Base-by-base conservation (phyloP, 768 basidiomycete genomes). In the Amanita rubescens region DNA sequence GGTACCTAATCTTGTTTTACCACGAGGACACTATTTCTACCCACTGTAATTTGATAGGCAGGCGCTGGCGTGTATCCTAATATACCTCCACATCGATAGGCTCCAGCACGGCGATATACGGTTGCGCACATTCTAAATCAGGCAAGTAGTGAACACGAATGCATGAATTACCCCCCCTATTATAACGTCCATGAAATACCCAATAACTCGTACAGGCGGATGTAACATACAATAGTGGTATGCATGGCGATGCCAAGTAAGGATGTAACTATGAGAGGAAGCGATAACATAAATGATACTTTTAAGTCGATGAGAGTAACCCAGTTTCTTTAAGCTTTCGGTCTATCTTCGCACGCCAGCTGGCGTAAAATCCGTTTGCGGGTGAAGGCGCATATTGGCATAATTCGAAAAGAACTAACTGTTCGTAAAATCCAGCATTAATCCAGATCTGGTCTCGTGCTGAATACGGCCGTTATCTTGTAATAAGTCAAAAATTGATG, bases 381-480 rank as follows among this genome's bases (percentile, higher is more conserved):
- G 76, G 76, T 19, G 73, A 74, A 11, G 86, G 85, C 22, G 72
- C 72, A 56, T 88, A 89, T 64, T 75, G 74, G 65, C 87, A 89
- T 30, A 88, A 72, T 61, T 84, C 84, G 52, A 86, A 89, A 44
- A 90, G 70, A 32, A 87, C 81, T 24, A 90, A 76, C 59, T 90
- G 87, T 68, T 87, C 84, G 54, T 85, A 81, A 66, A 89, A 88
- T 41, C 86, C 87, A n/a, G 84, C 78, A 57, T 81, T 85, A 56
- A 81, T 78, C 85, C 86, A 88, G 49, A 87, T 85, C 61, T 87
- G 84, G 66, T 86, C 81, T 46, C 86, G 83, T 45, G 79, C 86
- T 88, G 59, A 27, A 27, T 57, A 30, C 6, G 43, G 32, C 52
- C n/a, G 24, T 45, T 39, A 20, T 24, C 41, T 19, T n/a, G 14